Evolutionary conservation across 495 filamentous ascomycete genomes (phyloP), one percentile per base, ranked within the genome.

Genomic region (Cladorrhinum samala): DNA sequence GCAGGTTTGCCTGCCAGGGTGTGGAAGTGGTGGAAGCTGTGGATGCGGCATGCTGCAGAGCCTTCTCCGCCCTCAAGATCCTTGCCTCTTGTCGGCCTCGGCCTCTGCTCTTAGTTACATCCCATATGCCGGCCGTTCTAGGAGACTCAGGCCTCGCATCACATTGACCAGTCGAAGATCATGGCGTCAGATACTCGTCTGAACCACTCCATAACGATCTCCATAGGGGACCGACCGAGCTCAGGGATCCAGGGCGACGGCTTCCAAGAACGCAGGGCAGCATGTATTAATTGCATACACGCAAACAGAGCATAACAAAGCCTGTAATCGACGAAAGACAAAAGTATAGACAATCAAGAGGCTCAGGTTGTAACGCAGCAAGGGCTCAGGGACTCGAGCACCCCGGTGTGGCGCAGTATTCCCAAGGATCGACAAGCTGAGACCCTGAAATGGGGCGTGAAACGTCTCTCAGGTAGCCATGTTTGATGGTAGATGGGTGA

Each of bases 161-260:
- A 68, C 61, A 63, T 65, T 65, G 60, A 59, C 43, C 56, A 59
- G 63, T 61, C 48, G 62, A 56, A 64, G 60, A 68, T 67, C 66
- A 68, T 69, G 65, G 67, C 68, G 67, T 68, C 60, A 68, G 60
- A 67, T 58, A 58, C 57, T 64, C 64, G 64, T 67, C 67, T 67
- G 60, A 64, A 69, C 56, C 63, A 62, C 57, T 53, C 23, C 39
- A 14, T 33, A 55, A 55, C 57, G 61, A 68, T 69, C 61, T 64
- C 59, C 64, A 54, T 59, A 65, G 58, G 63, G 66, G 54, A 54
- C 44, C 36, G 50, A 45, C 59, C 41, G 30, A 53, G 53, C 53
- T 52, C 41, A 55, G 60, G 52, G 52, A 48, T 42, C 33, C 49
- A 54, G 27, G 19, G 18, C 50, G 38, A 46, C 18, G 17, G 30